Evolutionary conservation across 2,329 filamentous ascomycete species (phyloP).

Genomic region (Hymenoscyphus repandus): DNA sequence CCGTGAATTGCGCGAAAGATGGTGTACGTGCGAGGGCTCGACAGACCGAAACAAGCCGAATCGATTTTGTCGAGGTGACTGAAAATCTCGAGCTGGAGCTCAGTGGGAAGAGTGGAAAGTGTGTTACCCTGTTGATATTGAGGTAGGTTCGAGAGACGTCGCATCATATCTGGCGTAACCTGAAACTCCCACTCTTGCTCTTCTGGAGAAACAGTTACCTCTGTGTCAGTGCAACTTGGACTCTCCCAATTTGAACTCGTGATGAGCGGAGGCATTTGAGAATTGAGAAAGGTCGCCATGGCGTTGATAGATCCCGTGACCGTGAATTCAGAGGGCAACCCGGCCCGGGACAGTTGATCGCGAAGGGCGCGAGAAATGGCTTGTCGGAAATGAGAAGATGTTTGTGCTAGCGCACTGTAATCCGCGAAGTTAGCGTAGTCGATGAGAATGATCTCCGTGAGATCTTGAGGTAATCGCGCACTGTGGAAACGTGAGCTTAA

Average conservation of each 20-base stretch:
- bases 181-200: constrained; percentile 21
- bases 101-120: constrained; percentile 49
- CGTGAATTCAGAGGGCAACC: neutral
- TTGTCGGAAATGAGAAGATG: neutral
- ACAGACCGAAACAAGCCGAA: constrained; percentile 55
- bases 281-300: neutral
- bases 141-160: constrained; percentile 15
- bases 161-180: constrained; percentile 21
- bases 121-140: constrained; percentile 9
- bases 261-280: too few species aligned
- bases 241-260: constrained; percentile 6
- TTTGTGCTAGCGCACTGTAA: neutral
- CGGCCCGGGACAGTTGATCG: neutral
- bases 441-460: neutral
- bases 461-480: neutral
- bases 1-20: constrained; percentile 51
- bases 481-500: neutral
- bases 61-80: constrained; percentile 61
- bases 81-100: constrained; percentile 56
- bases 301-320: neutral
- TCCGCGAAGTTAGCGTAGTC: neutral
- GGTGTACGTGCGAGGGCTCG: constrained; percentile 51
- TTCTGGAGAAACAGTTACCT: constrained; percentile 18
- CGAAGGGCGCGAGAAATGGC: neutral
- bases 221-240: constrained; percentile 20